Evolutionary conservation across 345 rosid genomes (phyloP).

Genomic region (Combretum micranthum): DNA sequence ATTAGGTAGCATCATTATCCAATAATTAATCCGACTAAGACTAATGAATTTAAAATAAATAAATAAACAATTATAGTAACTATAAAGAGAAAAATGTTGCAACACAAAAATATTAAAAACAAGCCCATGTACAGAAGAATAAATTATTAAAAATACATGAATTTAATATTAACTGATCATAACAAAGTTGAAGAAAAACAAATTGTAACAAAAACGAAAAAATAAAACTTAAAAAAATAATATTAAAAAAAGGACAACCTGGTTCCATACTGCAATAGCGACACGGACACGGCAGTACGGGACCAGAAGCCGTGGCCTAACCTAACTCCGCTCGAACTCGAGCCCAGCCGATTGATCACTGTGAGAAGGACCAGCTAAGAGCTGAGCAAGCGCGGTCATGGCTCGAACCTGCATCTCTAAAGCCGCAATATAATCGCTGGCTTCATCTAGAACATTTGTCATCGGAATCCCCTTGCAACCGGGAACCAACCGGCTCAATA

Average conservation of each 20-base stretch:
- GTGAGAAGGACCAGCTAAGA: constrained; percentile 21
- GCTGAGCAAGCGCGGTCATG: constrained; percentile 57
- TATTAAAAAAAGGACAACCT: constrained; percentile 9
- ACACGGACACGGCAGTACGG: not conserved
- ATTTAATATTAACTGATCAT: constrained; percentile 5
- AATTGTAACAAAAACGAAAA: not conserved
- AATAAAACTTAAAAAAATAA: too few relatives aligned
- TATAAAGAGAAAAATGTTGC: not conserved
- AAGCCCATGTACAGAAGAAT: constrained; percentile 25
- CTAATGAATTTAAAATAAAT: too few relatives aligned
- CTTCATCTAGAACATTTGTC: constrained; percentile 60
- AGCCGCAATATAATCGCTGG: constrained; percentile 83
- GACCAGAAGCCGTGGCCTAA: not conserved
- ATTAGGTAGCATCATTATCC: constrained; percentile 9
- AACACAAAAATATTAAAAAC: not conserved
- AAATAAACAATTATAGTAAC: too few relatives aligned
- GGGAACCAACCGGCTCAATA: constrained; percentile 66
- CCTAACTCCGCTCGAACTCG: not conserved
- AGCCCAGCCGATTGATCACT: constrained; percentile 7
- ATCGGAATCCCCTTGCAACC: constrained; percentile 69
- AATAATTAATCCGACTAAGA: too few relatives aligned
- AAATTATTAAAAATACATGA: constrained; percentile 15
- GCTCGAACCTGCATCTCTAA: constrained; percentile 90
- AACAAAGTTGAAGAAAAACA: not conserved
- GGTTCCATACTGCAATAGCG: not conserved